Percentiles rank a stretch among this genome's conserved stretches.
Evolutionary conservation across 2,329 filamentous ascomycete species (phyloP).

Genomic region (Orbilia blumenaviensis): DNA sequence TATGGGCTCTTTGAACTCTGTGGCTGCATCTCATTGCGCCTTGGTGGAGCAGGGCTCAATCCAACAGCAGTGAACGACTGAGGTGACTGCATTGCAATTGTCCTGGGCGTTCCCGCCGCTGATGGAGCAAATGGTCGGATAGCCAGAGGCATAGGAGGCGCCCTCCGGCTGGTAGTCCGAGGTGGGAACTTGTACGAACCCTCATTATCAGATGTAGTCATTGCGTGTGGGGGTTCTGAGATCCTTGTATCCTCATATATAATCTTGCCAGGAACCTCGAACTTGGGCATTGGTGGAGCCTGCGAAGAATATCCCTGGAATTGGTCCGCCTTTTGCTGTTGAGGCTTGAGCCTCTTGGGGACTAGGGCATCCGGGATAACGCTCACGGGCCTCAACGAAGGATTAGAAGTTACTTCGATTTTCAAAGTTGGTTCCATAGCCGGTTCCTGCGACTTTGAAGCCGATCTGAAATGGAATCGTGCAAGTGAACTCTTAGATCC

Average conservation of each 20-base stretch:
- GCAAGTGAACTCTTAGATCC: constrained; percentile 17
- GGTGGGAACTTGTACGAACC: constrained; percentile 17
- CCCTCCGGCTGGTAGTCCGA: constrained; percentile 3
- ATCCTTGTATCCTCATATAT: constrained; percentile 14
- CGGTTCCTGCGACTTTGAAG: constrained; percentile 26
- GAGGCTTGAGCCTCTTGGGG: constrained; percentile 15
- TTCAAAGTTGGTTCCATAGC: constrained; percentile 13
- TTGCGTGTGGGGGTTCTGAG: neutral
- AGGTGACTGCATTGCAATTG: neutral
- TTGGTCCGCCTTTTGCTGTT: neutral
- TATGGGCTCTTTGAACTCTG: neutral
- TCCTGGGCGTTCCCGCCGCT: neutral
- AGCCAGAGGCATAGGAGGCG: constrained; percentile 1
- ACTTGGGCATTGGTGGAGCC: constrained; percentile 22
- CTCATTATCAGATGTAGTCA: neutral
- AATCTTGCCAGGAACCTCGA: constrained; percentile 32
- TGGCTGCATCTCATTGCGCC: neutral
- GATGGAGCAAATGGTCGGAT: constrained; percentile 2
- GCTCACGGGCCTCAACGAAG: constrained; percentile 19
- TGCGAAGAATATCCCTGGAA: neutral
- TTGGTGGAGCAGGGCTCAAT: neutral
- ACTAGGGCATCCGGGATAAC: constrained; percentile 23
- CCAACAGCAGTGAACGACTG: constrained; percentile 3
- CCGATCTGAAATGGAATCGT: constrained; percentile 23
- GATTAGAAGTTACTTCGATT: constrained; percentile 49